Evolutionary conservation across 176 grass and related monocot genomes (phyloP).

Genomic region (Phoenix dactylifera): DNA sequence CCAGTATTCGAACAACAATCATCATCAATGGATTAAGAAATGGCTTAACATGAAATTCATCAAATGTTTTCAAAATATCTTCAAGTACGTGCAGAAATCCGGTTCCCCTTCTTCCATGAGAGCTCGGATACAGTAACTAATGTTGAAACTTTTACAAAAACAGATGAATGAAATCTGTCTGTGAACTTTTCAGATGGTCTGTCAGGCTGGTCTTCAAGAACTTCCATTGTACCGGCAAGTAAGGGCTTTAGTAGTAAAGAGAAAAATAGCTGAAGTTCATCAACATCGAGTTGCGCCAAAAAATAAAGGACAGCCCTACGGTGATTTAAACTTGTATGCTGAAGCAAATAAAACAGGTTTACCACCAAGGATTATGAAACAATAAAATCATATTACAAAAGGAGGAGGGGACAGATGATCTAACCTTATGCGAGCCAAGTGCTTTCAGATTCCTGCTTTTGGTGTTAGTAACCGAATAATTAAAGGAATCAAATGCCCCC

Average conservation of each 20-base stretch:
- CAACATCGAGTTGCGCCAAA: constrained; percentile 66
- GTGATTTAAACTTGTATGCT: constrained; percentile 78
- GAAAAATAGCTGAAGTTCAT: constrained; percentile 86
- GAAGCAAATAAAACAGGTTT: constrained; percentile 9
- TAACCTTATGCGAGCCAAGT: constrained; percentile 88
- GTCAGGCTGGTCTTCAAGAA: constrained; percentile 27
- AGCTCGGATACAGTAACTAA: constrained; percentile 42
- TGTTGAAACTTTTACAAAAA: constrained; percentile 36
- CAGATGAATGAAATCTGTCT: constrained; percentile 2
- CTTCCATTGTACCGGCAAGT: constrained; percentile 40
- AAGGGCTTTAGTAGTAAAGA: constrained; percentile 65
- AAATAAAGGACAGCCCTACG: constrained; percentile 84
- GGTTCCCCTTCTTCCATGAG: constrained; percentile 63
- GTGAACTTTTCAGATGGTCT: constrained; percentile 25
- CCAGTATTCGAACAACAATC: constrained; percentile 65
- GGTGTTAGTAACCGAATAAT: constrained; percentile 72
- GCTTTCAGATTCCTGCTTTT: constrained; percentile 73
- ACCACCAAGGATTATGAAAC: too few relatives aligned
- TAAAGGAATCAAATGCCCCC: constrained; percentile 55
- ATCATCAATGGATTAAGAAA: constrained; percentile 65
- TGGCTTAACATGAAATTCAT: constrained; percentile 52
- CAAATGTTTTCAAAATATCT: constrained; percentile 70
- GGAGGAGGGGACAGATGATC: neutral
- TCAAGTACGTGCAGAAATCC: constrained; percentile 88
- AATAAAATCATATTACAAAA: too few relatives aligned